A percentile compares a stretch with the other conserved stretches of the same genome.
phyloP scores from a whole-genome alignment of 2,329 filamentous ascomycete species.

The Fonsecaea erecta region DNA sequence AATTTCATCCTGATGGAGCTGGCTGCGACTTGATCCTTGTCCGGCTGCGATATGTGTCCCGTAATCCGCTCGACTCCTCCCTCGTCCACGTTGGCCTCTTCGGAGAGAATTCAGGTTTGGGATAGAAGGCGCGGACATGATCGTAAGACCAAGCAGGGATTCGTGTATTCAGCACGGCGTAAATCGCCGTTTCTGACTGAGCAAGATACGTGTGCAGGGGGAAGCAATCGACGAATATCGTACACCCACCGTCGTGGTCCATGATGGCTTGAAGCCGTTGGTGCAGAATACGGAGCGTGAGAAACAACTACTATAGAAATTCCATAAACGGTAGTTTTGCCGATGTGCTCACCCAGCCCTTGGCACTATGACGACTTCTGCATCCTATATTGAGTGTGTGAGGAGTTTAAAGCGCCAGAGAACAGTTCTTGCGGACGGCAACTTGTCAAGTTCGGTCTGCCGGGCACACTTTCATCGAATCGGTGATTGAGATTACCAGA shows the following conservation, averaged over 20 bases:
- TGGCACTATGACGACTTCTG: background rate
- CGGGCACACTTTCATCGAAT: no score
- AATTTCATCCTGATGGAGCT: slow-evolving; percentile 61
- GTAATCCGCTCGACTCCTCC: slow-evolving; percentile 53
- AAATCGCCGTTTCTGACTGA: no score
- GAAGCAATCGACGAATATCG: background rate
- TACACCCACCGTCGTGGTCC: no score
- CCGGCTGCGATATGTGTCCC: slow-evolving; percentile 42
- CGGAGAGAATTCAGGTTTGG: slow-evolving; percentile 73
- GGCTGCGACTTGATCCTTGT: slow-evolving; percentile 17
- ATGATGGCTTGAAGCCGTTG: no score
- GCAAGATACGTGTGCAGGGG: background rate
- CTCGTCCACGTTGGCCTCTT: slow-evolving; percentile 54
- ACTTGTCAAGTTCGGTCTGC: no score
- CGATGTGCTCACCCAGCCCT: background rate
- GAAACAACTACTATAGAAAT: no score
- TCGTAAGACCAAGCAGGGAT: background rate
- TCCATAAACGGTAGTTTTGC: background rate
- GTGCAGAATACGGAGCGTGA: no score
- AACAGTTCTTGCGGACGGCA: background rate
- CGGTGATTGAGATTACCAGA: no score
- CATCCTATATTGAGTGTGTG: no score
- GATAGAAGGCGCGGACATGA: slow-evolving; percentile 74
- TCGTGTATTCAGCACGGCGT: background rate
- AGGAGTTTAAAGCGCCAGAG: background rate